Base-by-base conservation (phyloP, 179 eudicot genomes). In the Amaranthus tricolor region DNA sequence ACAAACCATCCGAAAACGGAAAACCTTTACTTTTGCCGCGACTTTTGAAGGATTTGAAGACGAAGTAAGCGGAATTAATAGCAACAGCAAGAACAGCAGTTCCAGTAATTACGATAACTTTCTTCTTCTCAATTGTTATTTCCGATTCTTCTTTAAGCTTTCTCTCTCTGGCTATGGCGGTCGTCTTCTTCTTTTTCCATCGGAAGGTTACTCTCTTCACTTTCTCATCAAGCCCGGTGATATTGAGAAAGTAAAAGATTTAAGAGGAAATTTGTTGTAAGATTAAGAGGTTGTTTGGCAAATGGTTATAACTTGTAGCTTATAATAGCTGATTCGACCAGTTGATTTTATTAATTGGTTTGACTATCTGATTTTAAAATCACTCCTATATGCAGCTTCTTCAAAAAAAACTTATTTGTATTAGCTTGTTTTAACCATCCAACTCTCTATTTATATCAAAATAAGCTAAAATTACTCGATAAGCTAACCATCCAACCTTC, bases 21-120 rank as follows among this genome's bases (percentile, higher is more conserved):
- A 40, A 73, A 83, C 96, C 92, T 84, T 81, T 88, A 73, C 81
- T 82, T 64, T 86, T 90, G 62, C 82, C 86, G 56, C 80, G 85
- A 7, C 80, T 75, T 58, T 83, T 66, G 74, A 77, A 87, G 31
- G 88, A 79, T 68, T 82, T 83, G 80, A 93, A 80, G 11, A 90
- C 88, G 69, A 73, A 3, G 82, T 83, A 55, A 60, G 89, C 93
- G 68, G 93, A 78, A 79, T 83, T 89, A 75, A 86, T 78, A 73
- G 93, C 96, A 73, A 89, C 75, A 47, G 91, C 96, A 20, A 88
- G 70, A 43, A 93, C 99, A 9, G 93, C 93, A 57, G 89, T 85
- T 51, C 99, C 98, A 74, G 92, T 85, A 66, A 95, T 16, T 56
- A 90, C 95, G 66, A 95, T 50, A 1, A 93, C 68, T 65, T 79